Conservation (phyloP, 768 basidiomycete species). For the Lentinula raphanica region DNA sequence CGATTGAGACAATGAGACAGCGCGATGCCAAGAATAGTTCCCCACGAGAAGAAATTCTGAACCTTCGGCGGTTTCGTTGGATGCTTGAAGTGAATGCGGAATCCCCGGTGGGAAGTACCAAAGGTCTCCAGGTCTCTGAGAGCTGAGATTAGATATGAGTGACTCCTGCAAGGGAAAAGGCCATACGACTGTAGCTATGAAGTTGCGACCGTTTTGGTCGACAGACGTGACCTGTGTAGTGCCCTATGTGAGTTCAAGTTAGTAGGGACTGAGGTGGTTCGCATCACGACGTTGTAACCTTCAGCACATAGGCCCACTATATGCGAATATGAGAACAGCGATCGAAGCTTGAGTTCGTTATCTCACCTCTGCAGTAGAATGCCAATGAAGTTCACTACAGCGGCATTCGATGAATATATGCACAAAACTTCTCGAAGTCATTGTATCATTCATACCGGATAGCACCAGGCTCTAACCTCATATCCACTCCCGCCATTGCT, state of each 20-base stretch:
- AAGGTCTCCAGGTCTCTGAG: constrained; percentile 41
- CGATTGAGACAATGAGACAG: background rate
- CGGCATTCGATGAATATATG: background rate
- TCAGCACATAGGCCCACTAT: constrained; percentile 9
- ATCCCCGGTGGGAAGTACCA: constrained; percentile 57
- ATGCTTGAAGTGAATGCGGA: constrained; percentile 53
- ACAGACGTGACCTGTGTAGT: constrained; percentile 14
- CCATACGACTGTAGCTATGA: constrained; percentile 8
- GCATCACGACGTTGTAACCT: background rate
- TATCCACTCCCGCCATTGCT: constrained; percentile 30
- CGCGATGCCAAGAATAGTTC: background rate
- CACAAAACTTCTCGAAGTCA: background rate
- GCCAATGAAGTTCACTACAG: constrained; percentile 37
- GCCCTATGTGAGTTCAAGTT: constrained; percentile 6
- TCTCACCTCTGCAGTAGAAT: constrained; percentile 39
- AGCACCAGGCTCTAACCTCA: constrained; percentile 36
- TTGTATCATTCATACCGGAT: constrained; percentile 27
- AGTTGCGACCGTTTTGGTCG: constrained; percentile 11
- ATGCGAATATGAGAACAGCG: background rate
- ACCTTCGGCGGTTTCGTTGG: constrained; percentile 24
- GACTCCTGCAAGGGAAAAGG: background rate
- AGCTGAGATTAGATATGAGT: background rate
- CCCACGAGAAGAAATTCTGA: constrained; percentile 46
- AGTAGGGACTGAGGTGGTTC: background rate
- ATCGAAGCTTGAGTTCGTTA: background rate